phyloP scores from a whole-genome alignment of 2,329 filamentous ascomycete genomes.

The Emmonsiellopsis sp. region DNA sequence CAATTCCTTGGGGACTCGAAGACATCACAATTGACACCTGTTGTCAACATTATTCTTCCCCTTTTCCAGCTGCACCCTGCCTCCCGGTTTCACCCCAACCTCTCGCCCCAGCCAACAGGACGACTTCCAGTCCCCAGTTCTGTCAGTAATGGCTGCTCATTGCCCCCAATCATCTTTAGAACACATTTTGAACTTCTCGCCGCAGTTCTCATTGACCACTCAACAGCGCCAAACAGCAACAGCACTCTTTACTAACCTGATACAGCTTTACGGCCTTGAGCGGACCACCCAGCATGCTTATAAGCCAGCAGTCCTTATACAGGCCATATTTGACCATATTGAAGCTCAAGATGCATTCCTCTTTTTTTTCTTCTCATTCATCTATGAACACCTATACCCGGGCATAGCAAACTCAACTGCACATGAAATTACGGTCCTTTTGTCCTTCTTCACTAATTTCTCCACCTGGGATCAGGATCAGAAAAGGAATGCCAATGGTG shows the following conservation, averaged over 20 bases:
- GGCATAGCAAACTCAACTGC: slow-evolving; percentile 1
- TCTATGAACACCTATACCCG: slow-evolving; percentile 7
- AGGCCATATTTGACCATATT: slow-evolving; percentile 10
- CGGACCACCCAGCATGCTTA: slow-evolving; percentile 7
- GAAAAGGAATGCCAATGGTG: slow-evolving; percentile 4
- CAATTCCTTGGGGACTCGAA: no score
- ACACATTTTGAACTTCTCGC: slow-evolving; percentile 7
- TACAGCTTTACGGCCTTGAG: slow-evolving; percentile 7
- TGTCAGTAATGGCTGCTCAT: not conserved
- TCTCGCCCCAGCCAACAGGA: no score
- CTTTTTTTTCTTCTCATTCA: slow-evolving; percentile 11
- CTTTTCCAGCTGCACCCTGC: no score
- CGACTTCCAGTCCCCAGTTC: no score
- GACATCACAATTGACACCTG: no score
- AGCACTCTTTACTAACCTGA: slow-evolving; percentile 5
- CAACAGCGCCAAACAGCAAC: slow-evolving; percentile 7
- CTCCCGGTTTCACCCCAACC: no score
- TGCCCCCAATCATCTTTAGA: slow-evolving; percentile 10
- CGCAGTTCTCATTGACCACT: slow-evolving; percentile 3
- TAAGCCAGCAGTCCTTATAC: slow-evolving; percentile 11
- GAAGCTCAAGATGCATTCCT: slow-evolving; percentile 13
- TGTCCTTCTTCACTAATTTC: slow-evolving; percentile 10
- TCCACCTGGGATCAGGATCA: slow-evolving; percentile 7
- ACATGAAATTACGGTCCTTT: slow-evolving; percentile 4
- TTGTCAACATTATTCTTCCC: no score